Evolutionary conservation across 129 eudicot genomes (phyloP), one percentile per base, ranked within the genome.

Genomic region (Lactuca saligna): DNA sequence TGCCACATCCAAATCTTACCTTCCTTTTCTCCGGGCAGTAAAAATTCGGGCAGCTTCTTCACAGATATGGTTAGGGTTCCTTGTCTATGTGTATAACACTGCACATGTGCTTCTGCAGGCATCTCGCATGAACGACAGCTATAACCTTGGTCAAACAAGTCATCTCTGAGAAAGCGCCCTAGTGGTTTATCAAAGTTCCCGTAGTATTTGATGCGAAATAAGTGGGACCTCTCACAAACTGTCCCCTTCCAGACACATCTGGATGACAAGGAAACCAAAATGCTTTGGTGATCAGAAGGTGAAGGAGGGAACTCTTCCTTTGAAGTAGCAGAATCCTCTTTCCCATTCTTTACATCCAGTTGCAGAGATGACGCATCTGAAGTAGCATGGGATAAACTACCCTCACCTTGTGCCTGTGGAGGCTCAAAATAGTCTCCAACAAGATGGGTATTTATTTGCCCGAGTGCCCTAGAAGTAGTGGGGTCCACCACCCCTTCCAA

Each of bases 1-100:
- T 89, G 99, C 99, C 99, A 94, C 99, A 94, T 94, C 99, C 99
- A 94, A 50, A 94, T 94, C 79, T 89, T 94, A 63, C 96, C 93
- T 49, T 94, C 99, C 62, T 66, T 78, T 71, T 94, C 97, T 56
- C 99, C 99, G 11, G 96, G 96, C 51, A 94, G 79, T 6, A 83
- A 75, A 75, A 85, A 62, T 70, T 94, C 99, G 5, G 92, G 89
- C 64, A 94, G 80, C 80, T 87, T 94, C 84, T 89, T 94, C 15
- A 94, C 99, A 35, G 99, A 94, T 71, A 94, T 94, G 8, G 97
- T 94, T 29, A 94, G 87, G 69, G 97, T 87, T 31, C 99, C 99
- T 83, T 94, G 99, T 61, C 96, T 77, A 66, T 94, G 99, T 34
- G 99, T 94, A 71, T 94, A 94, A 75, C 99, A 94, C 54, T 89